Evolutionary conservation across 2,329 filamentous ascomycete genomes (phyloP), one percentile per base, ranked within the genome.

Genomic region (Parascedosporium putredinis): DNA sequence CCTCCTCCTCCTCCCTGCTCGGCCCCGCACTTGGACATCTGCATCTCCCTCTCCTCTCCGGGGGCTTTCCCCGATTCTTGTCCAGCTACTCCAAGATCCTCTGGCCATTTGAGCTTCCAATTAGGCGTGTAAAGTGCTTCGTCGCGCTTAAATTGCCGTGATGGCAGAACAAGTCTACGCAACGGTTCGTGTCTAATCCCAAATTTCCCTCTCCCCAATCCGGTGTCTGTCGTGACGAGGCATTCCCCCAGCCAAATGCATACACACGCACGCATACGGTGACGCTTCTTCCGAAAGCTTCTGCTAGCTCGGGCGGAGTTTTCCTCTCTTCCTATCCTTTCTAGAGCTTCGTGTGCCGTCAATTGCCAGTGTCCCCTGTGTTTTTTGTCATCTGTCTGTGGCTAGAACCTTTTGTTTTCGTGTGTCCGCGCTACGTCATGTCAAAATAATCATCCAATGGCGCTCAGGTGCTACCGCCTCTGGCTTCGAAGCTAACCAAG

Each of bases 81-180:
- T n/a, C n/a, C n/a, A n/a, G n/a, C n/a, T n/a, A n/a, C n/a, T n/a
- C n/a, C n/a, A n/a, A n/a, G n/a, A n/a, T 18, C n/a, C 36, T 40
- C 33, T 36, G 9, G 33, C 33, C 7, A 36, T 36, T 16, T 16
- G 33, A 36, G 18, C 10, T 5, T 40, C 16, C 8, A 43, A n/a
- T n/a, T n/a, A n/a, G n/a, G n/a, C n/a, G n/a, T n/a, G n/a, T n/a
- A n/a, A 14, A 43, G 31, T 23, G 33, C 16, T 34, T 24, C 49
- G 16, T 27, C 22, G 40, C 40, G 46, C 14, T 16, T 51, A 47
- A 53, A 52, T 49, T 53, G 50, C 49, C 51, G 24, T 56, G 50
- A 71, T 72, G 68, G 64, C 67, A 54, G 71, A 73, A 61, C 74
- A 78, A 56, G 68, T 75, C 57, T 79, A 79, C 62, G 75, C 73